Conservation (phyloP, 1,139 yeast genomes). For the Yamadazyma atmosphaerica region DNA sequence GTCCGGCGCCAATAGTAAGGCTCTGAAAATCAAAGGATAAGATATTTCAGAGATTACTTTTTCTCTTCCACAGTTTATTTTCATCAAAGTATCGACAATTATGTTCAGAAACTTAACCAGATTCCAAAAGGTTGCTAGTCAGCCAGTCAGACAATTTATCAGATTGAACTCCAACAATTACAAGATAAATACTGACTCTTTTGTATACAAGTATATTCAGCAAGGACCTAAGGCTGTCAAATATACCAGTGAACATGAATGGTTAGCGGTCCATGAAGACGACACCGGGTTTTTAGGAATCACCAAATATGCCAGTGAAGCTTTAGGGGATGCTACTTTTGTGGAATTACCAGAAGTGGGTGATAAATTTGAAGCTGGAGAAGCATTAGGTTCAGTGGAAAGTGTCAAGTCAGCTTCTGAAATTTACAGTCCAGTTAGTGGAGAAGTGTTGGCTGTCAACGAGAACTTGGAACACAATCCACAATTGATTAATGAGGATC, state of each 20-base stretch:
- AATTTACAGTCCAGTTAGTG: conserved; percentile 84
- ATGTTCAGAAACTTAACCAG: conserved; percentile 10
- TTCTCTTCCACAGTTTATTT: background rate
- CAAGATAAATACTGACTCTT: conserved; percentile 51
- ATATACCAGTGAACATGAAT: conserved; percentile 92
- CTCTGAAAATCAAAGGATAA: background rate
- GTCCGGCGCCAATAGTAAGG: background rate
- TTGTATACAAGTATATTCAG: conserved; percentile 50
- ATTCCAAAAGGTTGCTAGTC: conserved; percentile 7
- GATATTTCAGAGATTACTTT: background rate
- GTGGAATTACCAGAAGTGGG: conserved; percentile 87
- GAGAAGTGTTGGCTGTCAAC: conserved; percentile 76
- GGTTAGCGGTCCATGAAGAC: conserved; percentile 86
- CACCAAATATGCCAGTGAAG: conserved; percentile 93
- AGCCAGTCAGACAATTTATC: conserved; percentile 11
- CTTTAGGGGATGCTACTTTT: conserved; percentile 96
- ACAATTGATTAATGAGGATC: conserved; percentile 78
- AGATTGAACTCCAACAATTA: conserved; percentile 44
- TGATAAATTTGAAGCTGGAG: conserved; percentile 66
- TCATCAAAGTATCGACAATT: background rate
- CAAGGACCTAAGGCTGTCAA: conserved; percentile 55
- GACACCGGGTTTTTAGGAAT: conserved; percentile 86
- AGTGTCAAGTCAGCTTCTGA: conserved; percentile 94
- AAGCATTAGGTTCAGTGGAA: conserved; percentile 89
- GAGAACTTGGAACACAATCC: conserved; percentile 67